phyloP scores from a whole-genome alignment of 2,329 filamentous ascomycete species.

The Didymella pinodella region DNA sequence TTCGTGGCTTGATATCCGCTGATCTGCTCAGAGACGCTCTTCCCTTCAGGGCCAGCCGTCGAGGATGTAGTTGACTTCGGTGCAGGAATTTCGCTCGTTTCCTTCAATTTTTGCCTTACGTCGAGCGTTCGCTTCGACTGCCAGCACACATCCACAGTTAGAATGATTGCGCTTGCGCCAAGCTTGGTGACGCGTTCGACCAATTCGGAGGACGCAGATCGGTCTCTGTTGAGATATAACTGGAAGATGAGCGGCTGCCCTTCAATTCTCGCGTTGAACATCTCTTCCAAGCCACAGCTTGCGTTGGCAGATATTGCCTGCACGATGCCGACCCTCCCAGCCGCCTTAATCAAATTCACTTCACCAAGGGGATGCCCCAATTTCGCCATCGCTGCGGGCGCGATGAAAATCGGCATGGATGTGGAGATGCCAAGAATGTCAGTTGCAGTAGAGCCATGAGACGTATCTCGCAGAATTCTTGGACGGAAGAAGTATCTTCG shows the following conservation, averaged over 20 bases:
- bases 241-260: constrained; percentile 12
- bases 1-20: constrained; percentile 13
- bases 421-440: constrained; percentile 5
- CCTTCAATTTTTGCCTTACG: constrained; percentile 9
- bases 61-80: not conserved
- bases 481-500: constrained; percentile 11
- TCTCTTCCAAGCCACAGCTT: constrained; percentile 10
- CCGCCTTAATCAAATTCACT: constrained; percentile 8
- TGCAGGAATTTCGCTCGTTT: not conserved
- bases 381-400: constrained; percentile 13
- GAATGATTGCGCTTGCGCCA: constrained; percentile 11
- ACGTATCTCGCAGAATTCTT: constrained; percentile 10
- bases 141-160: constrained; percentile 14
- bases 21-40: constrained; percentile 12
- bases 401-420: constrained; percentile 12
- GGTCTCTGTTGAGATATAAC: constrained; percentile 11
- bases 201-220: constrained; percentile 7
- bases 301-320: constrained; percentile 12
- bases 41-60: not conserved
- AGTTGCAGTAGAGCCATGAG: constrained; percentile 7
- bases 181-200: constrained; percentile 12
- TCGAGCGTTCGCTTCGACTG: constrained; percentile 14
- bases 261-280: constrained; percentile 8
- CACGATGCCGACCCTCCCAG: not conserved
- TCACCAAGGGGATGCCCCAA: constrained; percentile 10